These are phyloP conservation scores for Neospora caninum DNA, from an alignment of 169 alveolate genomes.

Conservation along the genomic window DNA sequence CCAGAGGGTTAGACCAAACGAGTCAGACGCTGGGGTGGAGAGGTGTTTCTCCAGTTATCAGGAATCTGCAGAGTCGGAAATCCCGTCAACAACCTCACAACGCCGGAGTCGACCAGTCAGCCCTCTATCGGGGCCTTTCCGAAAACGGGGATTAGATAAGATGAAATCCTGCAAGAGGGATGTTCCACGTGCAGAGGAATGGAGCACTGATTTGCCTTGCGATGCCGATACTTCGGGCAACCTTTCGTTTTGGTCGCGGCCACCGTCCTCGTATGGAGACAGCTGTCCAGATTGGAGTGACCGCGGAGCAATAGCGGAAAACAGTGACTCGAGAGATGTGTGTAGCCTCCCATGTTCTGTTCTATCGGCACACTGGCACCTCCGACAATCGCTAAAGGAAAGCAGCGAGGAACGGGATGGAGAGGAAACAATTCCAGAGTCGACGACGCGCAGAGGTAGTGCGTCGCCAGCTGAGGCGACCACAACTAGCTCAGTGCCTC, in stretches of 20 bases:
- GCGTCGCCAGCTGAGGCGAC: neutral
- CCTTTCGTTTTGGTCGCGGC: neutral
- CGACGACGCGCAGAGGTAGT: too few species aligned
- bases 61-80: neutral
- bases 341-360: too few species aligned
- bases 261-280: neutral
- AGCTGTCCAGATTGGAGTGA: neutral
- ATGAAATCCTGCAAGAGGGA: neutral
- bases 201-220: neutral
- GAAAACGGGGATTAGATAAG: neutral
- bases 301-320: neutral
- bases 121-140: neutral
- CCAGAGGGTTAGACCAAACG: too few species aligned
- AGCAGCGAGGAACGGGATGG: too few species aligned
- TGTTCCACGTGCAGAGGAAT: neutral
- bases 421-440: too few species aligned
- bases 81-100: neutral
- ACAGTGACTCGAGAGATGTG: neutral
- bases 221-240: neutral
- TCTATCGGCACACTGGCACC: too few species aligned
- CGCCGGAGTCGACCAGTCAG: neutral
- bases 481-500: neutral
- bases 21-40: neutral
- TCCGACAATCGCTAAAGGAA: too few species aligned
- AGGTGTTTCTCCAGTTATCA: neutral